phyloP scores from a whole-genome alignment of 2,329 filamentous ascomycete species.

The Fusarium gaditjirri region DNA sequence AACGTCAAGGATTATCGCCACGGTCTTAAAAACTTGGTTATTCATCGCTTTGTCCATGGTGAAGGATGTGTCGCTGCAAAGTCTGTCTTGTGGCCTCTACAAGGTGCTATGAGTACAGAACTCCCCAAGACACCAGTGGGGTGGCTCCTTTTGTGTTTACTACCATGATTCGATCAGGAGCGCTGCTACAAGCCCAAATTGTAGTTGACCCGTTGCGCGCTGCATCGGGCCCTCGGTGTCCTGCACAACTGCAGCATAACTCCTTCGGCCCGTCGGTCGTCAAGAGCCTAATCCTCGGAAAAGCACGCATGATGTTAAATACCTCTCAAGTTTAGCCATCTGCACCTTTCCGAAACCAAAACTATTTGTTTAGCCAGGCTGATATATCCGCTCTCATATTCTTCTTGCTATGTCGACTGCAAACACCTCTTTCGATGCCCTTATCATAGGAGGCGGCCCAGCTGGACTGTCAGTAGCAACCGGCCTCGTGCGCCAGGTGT shows the following conservation, averaged over 20 bases:
- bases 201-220: background rate
- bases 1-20: background rate
- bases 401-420: background rate
- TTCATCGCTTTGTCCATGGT: background rate
- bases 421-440: background rate
- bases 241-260: background rate
- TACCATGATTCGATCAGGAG: too few species aligned
- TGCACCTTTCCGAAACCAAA: background rate
- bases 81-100: too few species aligned
- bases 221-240: background rate
- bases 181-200: too few species aligned
- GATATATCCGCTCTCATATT: background rate
- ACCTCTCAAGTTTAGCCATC: background rate
- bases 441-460: background rate
- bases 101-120: background rate
- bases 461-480: background rate
- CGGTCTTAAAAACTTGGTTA: background rate
- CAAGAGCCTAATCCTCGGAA: background rate
- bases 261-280: background rate
- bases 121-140: background rate
- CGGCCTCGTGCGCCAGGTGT: background rate
- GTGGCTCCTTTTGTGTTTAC: background rate
- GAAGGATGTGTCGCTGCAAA: background rate
- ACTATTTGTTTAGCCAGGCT: background rate
- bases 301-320: background rate